These are phyloP conservation scores for Saccharomycopsis fodiens DNA, from an alignment of 805 yeast species.

Conservation along the genomic window DNA sequence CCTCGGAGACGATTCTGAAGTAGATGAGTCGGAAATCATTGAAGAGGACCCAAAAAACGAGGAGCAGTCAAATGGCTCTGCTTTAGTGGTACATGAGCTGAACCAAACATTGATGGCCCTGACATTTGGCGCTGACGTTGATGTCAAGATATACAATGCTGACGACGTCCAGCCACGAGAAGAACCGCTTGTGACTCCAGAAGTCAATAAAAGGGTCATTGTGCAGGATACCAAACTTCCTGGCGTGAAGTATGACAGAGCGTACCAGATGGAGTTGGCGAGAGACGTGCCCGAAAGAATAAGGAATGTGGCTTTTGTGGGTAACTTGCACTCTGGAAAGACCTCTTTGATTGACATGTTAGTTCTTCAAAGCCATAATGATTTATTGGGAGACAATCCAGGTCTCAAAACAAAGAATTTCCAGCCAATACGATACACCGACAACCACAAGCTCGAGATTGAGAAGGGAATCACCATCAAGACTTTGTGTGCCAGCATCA, in stretches of 20 bases:
- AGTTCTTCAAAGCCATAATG: conserved; percentile 57
- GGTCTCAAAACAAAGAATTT: conserved; percentile 27
- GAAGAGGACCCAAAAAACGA: conserved; percentile 17
- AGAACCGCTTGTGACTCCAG: conserved; percentile 62
- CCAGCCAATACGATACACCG: conserved; percentile 57
- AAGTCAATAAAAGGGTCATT: conserved; percentile 32
- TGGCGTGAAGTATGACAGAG: conserved; percentile 48
- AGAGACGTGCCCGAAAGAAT: conserved; percentile 49
- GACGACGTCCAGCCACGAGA: conserved; percentile 38
- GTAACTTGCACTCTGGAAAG: conserved; percentile 80
- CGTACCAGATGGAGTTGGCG: conserved; percentile 47
- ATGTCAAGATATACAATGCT: conserved; percentile 50
- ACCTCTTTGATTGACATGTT: conserved; percentile 68
- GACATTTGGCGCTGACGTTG: conserved; percentile 56
- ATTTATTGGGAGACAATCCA: conserved; percentile 24
- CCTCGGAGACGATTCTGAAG: conserved; percentile 38
- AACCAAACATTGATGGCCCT: conserved; percentile 38
- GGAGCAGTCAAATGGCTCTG: conserved; percentile 18
- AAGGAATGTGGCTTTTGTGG: conserved; percentile 73
- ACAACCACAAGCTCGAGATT: conserved; percentile 60
- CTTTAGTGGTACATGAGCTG: conserved; percentile 36
- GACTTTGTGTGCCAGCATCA: conserved; percentile 50
- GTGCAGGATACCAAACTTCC: conserved; percentile 53
- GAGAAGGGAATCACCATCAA: conserved; percentile 66
- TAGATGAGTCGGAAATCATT: conserved; percentile 21